Conservation (phyloP, 1,284 basidiomycete genomes). For the Sporisorium exsertum region DNA sequence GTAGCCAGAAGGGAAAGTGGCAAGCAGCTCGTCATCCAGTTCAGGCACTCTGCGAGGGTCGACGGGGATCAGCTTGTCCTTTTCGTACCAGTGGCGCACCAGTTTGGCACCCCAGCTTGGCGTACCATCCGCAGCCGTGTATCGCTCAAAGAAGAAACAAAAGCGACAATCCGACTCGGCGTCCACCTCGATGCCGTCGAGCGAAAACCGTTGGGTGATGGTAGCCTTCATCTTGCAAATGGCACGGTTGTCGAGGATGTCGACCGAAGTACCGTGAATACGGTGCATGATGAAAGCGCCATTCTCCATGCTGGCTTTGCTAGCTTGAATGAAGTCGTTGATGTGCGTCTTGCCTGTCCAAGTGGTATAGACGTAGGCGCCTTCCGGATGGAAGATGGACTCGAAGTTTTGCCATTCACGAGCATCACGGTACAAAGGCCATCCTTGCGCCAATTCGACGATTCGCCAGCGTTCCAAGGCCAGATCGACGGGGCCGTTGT, state of each 20-base stretch:
- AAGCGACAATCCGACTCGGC: conserved; percentile 66
- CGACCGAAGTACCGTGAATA: conserved; percentile 62
- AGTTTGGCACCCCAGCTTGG: conserved; percentile 3
- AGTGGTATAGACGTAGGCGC: conserved; percentile 67
- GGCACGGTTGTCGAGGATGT: conserved; percentile 56
- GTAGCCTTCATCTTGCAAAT: conserved; percentile 67
- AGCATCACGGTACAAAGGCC: conserved; percentile 61
- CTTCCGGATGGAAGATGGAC: conserved; percentile 61
- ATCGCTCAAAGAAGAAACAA: conserved; percentile 61
- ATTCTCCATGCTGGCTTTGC: conserved; percentile 54
- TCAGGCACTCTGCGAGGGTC: conserved; percentile 61
- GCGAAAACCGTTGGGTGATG: conserved; percentile 64
- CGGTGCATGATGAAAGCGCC: conserved; percentile 66
- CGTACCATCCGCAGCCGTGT: conserved; percentile 8
- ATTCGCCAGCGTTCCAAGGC: conserved; percentile 60
- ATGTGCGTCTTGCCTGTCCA: conserved; percentile 66
- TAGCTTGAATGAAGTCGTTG: conserved; percentile 64
- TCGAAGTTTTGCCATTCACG: conserved; percentile 65
- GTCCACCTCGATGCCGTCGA: conserved; percentile 63
- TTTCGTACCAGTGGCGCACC: conserved; percentile 60
- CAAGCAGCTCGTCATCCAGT: conserved; percentile 60
- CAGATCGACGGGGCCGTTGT: conserved; percentile 17
- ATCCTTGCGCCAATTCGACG: conserved; percentile 62
- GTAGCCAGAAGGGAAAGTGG: conserved; percentile 60
- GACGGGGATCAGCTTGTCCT: conserved; percentile 63